Evolutionary conservation across 208 protist species (phyloP), one percentile per base, ranked within the genome.

Genomic region (Naegleria lovaniensis): DNA sequence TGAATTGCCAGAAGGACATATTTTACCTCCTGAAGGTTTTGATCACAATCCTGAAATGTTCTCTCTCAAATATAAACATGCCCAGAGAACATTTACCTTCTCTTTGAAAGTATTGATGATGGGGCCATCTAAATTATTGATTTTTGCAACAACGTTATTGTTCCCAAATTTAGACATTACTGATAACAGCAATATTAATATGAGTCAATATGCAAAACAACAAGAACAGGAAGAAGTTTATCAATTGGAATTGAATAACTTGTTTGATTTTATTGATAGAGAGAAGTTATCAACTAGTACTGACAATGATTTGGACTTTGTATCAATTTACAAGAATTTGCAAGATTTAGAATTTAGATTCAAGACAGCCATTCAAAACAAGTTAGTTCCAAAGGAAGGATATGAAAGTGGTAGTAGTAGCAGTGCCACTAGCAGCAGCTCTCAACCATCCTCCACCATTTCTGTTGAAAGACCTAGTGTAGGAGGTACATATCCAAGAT

Each of bases 1-100:
- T 36, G 67, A 79, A 79, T 29, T 79, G n/a, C 9, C 67, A 36
- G 67, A 79, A 13, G 67, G 29, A 79, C 7, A 79, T 36, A 79
- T 79, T 79, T 33, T 79, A 36, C 67, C 67, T 36, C 67, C 67
- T 0, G 5, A 79, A 11, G n/a, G n/a, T 33, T 79, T 79, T 79
- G 55, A 67, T 67, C 22, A 15, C 4, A 79, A 79, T 33, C 6
- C 6, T 0, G 67, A 79, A 79, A 36, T 79, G 16, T 79, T 79
- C 29, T 36, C 67, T 36, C 29, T 79, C 29, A 79, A 79, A 33
- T 79, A 79, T 9, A 79, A 79, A 79, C 67, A 79, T 33, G 1
- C 67, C 19, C 67, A 79, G n/a, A 79, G 67, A 79, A 79, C 67
- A 79, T 79, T 79, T 79, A 79, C 13, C n/a, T 79, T 79, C 36